These are phyloP conservation scores for Suillus occidentalis DNA, from an alignment of 768 basidiomycete species.

Conservation along the genomic window DNA sequence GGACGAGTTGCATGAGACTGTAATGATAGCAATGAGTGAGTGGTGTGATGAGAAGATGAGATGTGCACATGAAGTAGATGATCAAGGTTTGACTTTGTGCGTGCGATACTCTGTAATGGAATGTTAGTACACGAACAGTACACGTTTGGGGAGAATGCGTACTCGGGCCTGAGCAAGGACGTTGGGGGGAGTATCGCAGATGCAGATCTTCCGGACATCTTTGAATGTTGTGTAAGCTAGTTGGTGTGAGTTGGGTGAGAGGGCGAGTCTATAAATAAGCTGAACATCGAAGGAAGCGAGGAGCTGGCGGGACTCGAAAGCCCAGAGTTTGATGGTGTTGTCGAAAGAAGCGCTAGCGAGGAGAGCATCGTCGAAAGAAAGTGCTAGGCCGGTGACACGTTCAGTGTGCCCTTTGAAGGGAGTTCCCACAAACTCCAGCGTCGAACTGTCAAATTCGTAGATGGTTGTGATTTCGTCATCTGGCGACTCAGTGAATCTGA, in stretches of 20 bases:
- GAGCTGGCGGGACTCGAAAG: not conserved
- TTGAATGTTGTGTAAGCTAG: too few relatives aligned
- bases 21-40: not conserved
- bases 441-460: not conserved
- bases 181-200: not conserved
- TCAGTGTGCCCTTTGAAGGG: not conserved
- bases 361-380: not conserved
- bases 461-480: not conserved
- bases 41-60: not conserved
- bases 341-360: not conserved
- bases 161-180: not conserved
- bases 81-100: not conserved
- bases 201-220: not conserved
- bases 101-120: not conserved
- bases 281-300: not conserved
- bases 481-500: not conserved
- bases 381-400: not conserved
- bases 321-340: not conserved
- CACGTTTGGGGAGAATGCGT: not conserved
- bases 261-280: constrained; percentile 3
- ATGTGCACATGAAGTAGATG: not conserved
- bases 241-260: too few relatives aligned
- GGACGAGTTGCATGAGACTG: not conserved
- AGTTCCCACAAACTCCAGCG: not conserved
- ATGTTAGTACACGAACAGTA: not conserved